A percentile compares a stretch with the other conserved stretches of the same genome.
phyloP scores from a whole-genome alignment of 768 basidiomycete species.

The Phallus indusiatus region DNA sequence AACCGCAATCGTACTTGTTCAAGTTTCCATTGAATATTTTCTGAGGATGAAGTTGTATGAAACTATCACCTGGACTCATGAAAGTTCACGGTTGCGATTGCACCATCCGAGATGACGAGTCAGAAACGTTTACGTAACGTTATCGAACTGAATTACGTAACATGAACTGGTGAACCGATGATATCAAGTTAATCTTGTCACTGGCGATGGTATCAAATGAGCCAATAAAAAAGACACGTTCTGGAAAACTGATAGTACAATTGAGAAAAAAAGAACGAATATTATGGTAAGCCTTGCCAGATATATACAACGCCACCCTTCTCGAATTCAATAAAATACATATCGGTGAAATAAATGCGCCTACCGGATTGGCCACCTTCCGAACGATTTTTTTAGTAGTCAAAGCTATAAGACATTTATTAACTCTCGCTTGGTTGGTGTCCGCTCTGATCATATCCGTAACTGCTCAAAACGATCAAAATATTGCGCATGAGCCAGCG shows the following conservation, averaged over 20 bases:
- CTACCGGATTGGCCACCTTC: slow-evolving; percentile 59
- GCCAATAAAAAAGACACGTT: too few species aligned
- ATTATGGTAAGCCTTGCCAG: background rate
- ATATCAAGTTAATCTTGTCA: too few species aligned
- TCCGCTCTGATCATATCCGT: slow-evolving; percentile 45
- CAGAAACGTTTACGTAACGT: too few species aligned
- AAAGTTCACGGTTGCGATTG: too few species aligned
- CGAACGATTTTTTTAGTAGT: slow-evolving; percentile 78
- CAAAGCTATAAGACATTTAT: slow-evolving; percentile 87
- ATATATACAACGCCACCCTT: background rate
- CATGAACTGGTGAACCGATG: too few species aligned
- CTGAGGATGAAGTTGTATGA: background rate
- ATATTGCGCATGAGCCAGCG: background rate
- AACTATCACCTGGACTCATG: background rate
- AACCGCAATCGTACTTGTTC: slow-evolving; percentile 3
- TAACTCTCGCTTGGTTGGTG: slow-evolving; percentile 82
- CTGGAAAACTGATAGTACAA: too few species aligned
- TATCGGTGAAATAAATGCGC: slow-evolving; percentile 13
- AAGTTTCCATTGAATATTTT: background rate
- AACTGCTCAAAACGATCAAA: slow-evolving; percentile 1
- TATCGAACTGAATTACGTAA: too few species aligned
- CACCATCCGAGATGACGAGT: too few species aligned
- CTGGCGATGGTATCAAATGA: too few species aligned
- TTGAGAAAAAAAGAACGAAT: background rate
- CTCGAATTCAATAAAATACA: background rate